Evolutionary conservation across 164 flowering plant genomes (phyloP).

Genomic region (Magnolia officinalis): DNA sequence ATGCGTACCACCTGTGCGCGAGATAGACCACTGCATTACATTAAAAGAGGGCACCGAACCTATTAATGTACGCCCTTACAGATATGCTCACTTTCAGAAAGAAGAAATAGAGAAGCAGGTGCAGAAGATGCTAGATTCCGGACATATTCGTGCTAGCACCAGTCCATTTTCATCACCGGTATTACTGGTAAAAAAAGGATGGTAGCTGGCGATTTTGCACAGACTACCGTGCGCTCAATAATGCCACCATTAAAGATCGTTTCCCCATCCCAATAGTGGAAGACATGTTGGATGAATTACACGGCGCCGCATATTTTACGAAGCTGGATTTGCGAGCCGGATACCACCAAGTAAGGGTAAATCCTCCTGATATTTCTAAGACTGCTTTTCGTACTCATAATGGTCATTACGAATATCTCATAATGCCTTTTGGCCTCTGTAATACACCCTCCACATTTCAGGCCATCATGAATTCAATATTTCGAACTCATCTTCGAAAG

Average conservation of each 20-base stretch:
- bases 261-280: slow-evolving; percentile 1
- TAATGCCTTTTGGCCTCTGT: slow-evolving; percentile 4
- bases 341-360: not conserved
- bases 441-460: slow-evolving; percentile 20
- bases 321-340: slow-evolving; percentile 1
- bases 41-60: slow-evolving; percentile 1
- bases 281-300: slow-evolving; percentile 2
- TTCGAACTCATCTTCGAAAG: slow-evolving; percentile 5
- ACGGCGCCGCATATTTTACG: not conserved
- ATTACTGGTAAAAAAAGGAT: not conserved
- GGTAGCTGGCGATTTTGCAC: not conserved
- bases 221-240: not conserved
- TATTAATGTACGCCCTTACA: not conserved
- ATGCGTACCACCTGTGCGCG: not conserved
- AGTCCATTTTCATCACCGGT: slow-evolving; percentile 2
- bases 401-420: slow-evolving; percentile 5
- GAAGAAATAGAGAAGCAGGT: slow-evolving; percentile 2
- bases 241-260: not conserved
- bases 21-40: not conserved
- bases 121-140: not conserved
- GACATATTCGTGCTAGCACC: not conserved
- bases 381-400: slow-evolving; percentile 15
- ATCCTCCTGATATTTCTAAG: not conserved
- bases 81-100: not conserved
- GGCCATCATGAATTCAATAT: slow-evolving; percentile 3